Percentiles rank a stretch among this genome's conserved stretches.
phyloP scores from a whole-genome alignment of 2,329 filamentous ascomycete species.

The Claviceps quebecensis region DNA sequence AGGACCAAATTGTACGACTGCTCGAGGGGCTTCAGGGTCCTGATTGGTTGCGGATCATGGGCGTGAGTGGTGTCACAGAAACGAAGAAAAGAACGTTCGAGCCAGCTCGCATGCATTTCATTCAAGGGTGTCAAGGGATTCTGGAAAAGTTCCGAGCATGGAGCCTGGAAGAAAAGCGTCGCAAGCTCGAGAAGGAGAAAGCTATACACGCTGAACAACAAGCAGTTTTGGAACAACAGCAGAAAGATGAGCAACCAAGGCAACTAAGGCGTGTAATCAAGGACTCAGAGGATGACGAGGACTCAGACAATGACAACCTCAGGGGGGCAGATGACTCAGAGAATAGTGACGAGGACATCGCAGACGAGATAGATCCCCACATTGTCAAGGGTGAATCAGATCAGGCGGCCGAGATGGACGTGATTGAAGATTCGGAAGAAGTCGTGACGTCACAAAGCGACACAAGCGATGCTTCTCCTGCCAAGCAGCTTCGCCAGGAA shows the following conservation, averaged over 20 bases:
- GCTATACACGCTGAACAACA: conserved; percentile 4
- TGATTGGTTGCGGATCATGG: conserved; percentile 88
- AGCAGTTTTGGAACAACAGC: conserved; percentile 17
- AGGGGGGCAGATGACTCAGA: conserved; percentile 10
- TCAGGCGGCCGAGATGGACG: conserved; percentile 14
- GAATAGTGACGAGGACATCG: conserved; percentile 20
- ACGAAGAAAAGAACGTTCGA: conserved; percentile 77
- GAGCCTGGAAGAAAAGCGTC: conserved; percentile 78
- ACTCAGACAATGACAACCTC: conserved; percentile 12
- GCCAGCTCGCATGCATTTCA: conserved; percentile 71
- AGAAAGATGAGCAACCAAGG: conserved; percentile 19
- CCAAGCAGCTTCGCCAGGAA: conserved; percentile 64
- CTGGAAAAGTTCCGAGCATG: conserved; percentile 79
- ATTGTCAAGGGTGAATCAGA: conserved; percentile 7
- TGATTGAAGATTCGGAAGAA: conserved; percentile 15
- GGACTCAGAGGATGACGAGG: conserved; percentile 21
- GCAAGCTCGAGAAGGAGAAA: conserved; percentile 63
- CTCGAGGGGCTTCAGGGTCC: conserved; percentile 77
- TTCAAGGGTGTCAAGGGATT: conserved; percentile 66
- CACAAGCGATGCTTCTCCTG: conserved; percentile 32
- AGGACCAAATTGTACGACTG: conserved; percentile 48
- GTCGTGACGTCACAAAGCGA: conserved; percentile 38
- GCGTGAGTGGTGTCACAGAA: conserved; percentile 73
- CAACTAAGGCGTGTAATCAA: conserved; percentile 13
- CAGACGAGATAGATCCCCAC: conserved; percentile 10